phyloP scores from a whole-genome alignment of 2,329 filamentous ascomycete genomes.

The Botryotinia narcissicola region DNA sequence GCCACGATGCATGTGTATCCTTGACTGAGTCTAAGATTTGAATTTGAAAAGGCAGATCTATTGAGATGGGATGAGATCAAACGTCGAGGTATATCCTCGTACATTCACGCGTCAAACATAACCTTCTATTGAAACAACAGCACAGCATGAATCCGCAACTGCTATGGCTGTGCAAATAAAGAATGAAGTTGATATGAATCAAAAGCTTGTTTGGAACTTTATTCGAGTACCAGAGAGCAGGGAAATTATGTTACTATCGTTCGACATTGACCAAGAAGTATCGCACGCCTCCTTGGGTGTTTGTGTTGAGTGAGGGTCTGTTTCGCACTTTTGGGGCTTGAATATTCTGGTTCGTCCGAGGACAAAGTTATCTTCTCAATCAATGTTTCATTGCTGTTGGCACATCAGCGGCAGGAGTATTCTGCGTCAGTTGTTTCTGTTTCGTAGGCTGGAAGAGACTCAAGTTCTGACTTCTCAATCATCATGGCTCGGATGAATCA shows the following conservation, averaged over 20 bases:
- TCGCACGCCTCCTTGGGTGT: background rate
- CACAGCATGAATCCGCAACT: background rate
- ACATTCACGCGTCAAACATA: constrained; percentile 6
- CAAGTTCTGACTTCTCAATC: background rate
- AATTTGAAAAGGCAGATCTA: background rate
- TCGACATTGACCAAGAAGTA: background rate
- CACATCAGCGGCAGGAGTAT: background rate
- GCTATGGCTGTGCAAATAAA: background rate
- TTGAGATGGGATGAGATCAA: constrained; percentile 3
- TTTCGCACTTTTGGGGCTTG: background rate
- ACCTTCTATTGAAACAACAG: background rate
- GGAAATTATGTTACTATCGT: background rate
- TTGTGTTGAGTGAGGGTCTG: background rate
- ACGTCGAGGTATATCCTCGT: background rate
- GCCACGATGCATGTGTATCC: background rate
- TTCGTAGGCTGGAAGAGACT: background rate
- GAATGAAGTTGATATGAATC: background rate
- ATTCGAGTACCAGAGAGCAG: background rate
- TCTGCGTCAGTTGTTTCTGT: background rate
- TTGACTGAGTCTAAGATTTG: background rate
- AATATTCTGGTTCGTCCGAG: background rate
- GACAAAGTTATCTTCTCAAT: background rate
- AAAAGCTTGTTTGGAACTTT: constrained; percentile 15
- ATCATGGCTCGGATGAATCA: background rate
- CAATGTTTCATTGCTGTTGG: background rate